Percentiles rank a stretch among this genome's conserved stretches.
These are phyloP conservation scores for Zoysia japonica DNA, from an alignment of 176 grass and related monocot species.

Conservation along the genomic window DNA sequence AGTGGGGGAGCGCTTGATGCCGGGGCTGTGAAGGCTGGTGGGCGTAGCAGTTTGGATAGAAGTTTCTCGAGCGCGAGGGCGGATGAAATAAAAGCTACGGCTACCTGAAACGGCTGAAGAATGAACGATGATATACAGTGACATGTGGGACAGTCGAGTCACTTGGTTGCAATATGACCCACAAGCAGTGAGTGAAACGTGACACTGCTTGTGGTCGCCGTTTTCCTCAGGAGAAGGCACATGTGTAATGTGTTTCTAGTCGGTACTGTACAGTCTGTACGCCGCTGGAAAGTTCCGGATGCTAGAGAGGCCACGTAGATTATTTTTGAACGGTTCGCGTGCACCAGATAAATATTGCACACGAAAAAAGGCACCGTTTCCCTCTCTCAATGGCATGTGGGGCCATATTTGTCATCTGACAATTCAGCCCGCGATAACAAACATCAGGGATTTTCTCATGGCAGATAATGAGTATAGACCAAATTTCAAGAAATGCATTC, in stretches of 20 bases:
- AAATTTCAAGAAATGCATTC: background rate
- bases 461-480: background rate
- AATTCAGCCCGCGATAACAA: background rate
- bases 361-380: background rate
- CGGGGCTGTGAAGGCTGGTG: background rate
- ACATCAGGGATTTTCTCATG: background rate
- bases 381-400: background rate
- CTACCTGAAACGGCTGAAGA: background rate
- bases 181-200: too few relatives aligned
- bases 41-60: background rate
- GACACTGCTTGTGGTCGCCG: too few relatives aligned
- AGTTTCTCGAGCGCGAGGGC: constrained; percentile 18
- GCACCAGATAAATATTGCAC: background rate
- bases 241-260: background rate
- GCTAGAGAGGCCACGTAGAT: background rate
- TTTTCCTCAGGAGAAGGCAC: background rate
- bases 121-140: background rate
- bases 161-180: too few relatives aligned
- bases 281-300: constrained; percentile 34
- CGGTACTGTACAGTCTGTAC: too few relatives aligned
- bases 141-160: background rate
- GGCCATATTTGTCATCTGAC: background rate
- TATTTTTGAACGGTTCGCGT: too few relatives aligned
- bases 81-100: background rate
- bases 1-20: background rate